phyloP scores from a whole-genome alignment of 441 rosid species.

The Adansonia madagascariensis region DNA sequence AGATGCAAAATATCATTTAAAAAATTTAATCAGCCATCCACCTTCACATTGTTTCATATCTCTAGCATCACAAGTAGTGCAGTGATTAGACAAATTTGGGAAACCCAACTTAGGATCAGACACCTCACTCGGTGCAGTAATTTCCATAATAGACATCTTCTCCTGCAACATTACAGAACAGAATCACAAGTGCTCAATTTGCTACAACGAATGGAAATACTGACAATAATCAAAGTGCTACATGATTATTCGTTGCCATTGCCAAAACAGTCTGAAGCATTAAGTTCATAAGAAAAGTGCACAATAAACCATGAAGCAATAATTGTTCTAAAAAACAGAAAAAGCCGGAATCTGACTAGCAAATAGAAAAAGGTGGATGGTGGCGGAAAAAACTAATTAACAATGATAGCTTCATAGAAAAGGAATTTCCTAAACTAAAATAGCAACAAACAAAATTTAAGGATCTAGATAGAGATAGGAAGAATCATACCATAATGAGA shows the following conservation, averaged over 20 bases:
- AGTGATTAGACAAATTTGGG: slow-evolving; percentile 66
- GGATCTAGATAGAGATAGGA: slow-evolving; percentile 2
- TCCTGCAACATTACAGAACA: slow-evolving; percentile 51
- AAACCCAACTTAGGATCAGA: slow-evolving; percentile 79
- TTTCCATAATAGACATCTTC: slow-evolving; percentile 48
- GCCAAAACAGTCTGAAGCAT: slow-evolving; percentile 17
- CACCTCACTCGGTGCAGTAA: slow-evolving; percentile 60
- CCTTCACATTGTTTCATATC: slow-evolving; percentile 77
- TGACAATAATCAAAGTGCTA: background rate
- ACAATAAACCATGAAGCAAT: background rate
- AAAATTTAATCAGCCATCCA: slow-evolving; percentile 34
- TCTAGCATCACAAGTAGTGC: slow-evolving; percentile 73
- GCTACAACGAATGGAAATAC: background rate
- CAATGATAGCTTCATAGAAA: slow-evolving; percentile 1
- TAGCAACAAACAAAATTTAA: slow-evolving; percentile 1
- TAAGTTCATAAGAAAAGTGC: background rate
- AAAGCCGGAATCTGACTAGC: slow-evolving; percentile 9
- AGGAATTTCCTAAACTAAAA: background rate
- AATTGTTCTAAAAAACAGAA: slow-evolving; percentile 16
- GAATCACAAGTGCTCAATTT: background rate
- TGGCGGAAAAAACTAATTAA: slow-evolving; percentile 5
- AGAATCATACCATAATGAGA: background rate
- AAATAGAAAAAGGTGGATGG: background rate
- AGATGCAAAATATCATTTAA: slow-evolving; percentile 23
- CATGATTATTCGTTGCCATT: background rate